Evolutionary conservation across 2,329 filamentous ascomycete species (phyloP).

Genomic region (Neospermospora avenae): DNA sequence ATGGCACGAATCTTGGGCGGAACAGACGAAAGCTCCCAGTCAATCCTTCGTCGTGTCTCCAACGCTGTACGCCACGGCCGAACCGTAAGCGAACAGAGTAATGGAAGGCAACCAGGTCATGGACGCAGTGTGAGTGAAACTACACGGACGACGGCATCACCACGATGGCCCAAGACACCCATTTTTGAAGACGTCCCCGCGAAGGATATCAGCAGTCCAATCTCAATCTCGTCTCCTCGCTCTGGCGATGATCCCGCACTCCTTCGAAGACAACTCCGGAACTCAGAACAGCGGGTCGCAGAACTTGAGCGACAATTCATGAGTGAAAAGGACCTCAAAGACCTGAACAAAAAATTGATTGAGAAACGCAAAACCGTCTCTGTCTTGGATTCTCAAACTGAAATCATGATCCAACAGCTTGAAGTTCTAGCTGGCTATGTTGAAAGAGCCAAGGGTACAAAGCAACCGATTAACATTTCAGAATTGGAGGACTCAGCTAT

Average conservation of each 20-base stretch:
- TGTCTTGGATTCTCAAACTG: conserved; percentile 87
- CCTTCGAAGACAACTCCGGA: conserved; percentile 72
- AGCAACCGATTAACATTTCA: conserved; percentile 73
- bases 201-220: conserved; percentile 70
- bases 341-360: conserved; percentile 79
- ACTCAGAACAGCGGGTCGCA: conserved; percentile 78
- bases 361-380: conserved; percentile 97
- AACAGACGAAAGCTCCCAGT: conserved; percentile 72
- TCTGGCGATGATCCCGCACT: conserved; percentile 60
- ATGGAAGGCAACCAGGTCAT: conserved; percentile 47
- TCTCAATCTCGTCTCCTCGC: conserved; percentile 56
- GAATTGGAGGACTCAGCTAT: conserved; percentile 87
- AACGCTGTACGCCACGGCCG: conserved; percentile 92
- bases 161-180: conserved; percentile 67
- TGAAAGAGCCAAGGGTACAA: conserved; percentile 78
- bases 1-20: conserved; percentile 79
- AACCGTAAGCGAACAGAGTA: conserved; percentile 69
- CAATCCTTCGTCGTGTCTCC: conserved; percentile 82
- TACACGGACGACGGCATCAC: conserved; percentile 59
- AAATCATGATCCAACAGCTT: conserved; percentile 90
- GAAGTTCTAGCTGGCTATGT: conserved; percentile 88
- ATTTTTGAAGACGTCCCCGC: conserved; percentile 51
- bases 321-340: conserved; percentile 47
- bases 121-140: conserved; percentile 64
- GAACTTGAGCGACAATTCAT: conserved; percentile 80